Evolutionary conservation across 1,284 basidiomycete genomes (phyloP), one percentile per base, ranked within the genome.

Genomic region (Kalmanozyma brasiliensis): DNA sequence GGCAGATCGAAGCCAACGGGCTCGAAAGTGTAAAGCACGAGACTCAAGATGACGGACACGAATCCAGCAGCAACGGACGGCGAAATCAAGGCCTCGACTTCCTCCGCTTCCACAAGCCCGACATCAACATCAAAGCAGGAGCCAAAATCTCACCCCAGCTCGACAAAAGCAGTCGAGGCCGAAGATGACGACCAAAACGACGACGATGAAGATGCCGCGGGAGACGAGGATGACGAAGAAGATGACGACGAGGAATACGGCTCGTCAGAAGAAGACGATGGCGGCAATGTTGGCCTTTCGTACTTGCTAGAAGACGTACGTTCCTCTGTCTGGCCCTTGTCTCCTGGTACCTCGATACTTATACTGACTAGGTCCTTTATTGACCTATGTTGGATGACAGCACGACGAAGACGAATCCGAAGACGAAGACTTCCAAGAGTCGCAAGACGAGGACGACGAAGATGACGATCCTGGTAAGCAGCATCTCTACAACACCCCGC

Each of bases 291-390:
- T 16, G 52, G 57, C 4, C 45, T 66, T 0, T 60, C 63, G n/a
- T 66, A 60, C 36, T 22, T 66, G 36, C 34, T 66, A 4, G 52
- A 66, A 52, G 63, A 66, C 42, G 62, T 64, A 46, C 49, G 62
- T 52, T 9, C 22, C 2, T 13, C 5, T 19, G 8, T 2, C 32
- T n/a, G 2, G 2, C 30, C 30, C 23, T 17, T 17, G 3, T 13
- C 23, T 17, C 4, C n/a, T 16, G 8, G 8, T 14, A 5, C 13
- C 10, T n/a, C 13, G 19, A 36, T 7, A 11, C 9, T 17, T 8
- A 36, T 7, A 17, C n/a, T 36, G 35, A 36, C 35, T 19, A 17
- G 10, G 9, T 32, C 2, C 26, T 19, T n/a, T n/a, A n/a, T n/a
- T n/a, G n/a, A n/a, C n/a, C n/a, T n/a, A 29, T 29, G 26, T 29